Evolutionary conservation across 1,139 yeast species (phyloP), one percentile per base, ranked within the genome.

Genomic region (Wickerhamiella pararugosa): DNA sequence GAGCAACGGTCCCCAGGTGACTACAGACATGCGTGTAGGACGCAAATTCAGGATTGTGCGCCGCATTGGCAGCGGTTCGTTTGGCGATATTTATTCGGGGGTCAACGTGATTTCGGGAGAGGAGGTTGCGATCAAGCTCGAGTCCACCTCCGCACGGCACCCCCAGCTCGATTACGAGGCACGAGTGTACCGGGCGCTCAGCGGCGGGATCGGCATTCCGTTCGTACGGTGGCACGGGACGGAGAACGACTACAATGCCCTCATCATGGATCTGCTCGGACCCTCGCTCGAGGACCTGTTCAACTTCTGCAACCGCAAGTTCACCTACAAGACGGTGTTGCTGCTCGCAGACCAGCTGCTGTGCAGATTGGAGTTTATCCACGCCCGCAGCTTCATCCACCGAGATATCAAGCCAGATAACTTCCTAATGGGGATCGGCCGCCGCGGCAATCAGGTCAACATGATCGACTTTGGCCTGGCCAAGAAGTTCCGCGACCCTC

Each of bases 131-230:
- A 87, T 90, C 66, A 90, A 90, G 62, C 69, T 90, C 50, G 98
- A 90, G 60, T 79, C 83, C 51, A 76, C 82, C 47, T 71, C 81
- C 49, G 95, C 97, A 2, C 81, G 86, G 57, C 97, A 90, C 59
- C 98, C 98, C 2, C 98, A 90, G 64, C 71, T 90, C 52, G 97
- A 87, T 57, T 90, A 90, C 58, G 98, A 90, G 63, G 94, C 96
- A 8, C 76, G 92, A 53, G 97, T 87, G 30, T 87, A 87, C 66
- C 84, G 82, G 61, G 90, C 94, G 5, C 67, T 90, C 45, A 81
- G 94, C 50, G 98, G 98, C 29, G 97, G 97, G 32, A 93, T 90
- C 32, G 98, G 98, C 35, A 87, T 90, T 46, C 97, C 98, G 3
- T 87, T 86, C 63, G 87, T 87, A 35, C 75, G 97, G 60, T 90